Evolutionary conservation across 1,284 basidiomycete species (phyloP), one percentile per base, ranked within the genome.

Genomic region (Melanopsichium pennsylvanicum): DNA sequence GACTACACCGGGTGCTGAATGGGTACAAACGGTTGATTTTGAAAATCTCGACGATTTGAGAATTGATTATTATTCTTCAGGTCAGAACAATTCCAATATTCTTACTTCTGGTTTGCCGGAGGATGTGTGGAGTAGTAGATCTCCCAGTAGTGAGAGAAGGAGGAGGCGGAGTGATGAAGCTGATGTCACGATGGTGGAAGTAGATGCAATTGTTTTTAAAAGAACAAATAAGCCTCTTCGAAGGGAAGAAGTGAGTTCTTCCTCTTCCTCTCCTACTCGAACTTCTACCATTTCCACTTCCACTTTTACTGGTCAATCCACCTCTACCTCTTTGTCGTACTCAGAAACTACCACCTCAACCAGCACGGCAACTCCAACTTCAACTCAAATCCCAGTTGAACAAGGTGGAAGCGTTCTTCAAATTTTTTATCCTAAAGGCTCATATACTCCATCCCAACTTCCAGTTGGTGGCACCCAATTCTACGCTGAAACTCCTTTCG

Each of bases 1-100:
- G n/a, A 48, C 57, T 3, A 46, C 31, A 9, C 6, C 46, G 89
- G 41, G 88, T 85, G n/a, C 84, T 80, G 11, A 84, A 83, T 48
- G 57, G 49, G 10, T 9, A 31, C 49, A 52, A 19, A 12, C 15
- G 6, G 3, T 2, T 10, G 25, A 32, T 2, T 64, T 58, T 21
- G 33, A 3, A 4, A 21, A 44, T 23, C 22, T 64, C 10, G 12
- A 40, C 40, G 50, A 58, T 12, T 48, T 64, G 4, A 21, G 45
- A 7, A 58, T 64, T 38, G 23, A 37, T 11, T 45, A 58, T 19
- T 52, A 54, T 32, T 48, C 43, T 2, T 31, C 21, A 1, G 61
- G 55, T 1, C 34, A 50, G n/a, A 42, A 29, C 4, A 64, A 64
- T 11, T n/a, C 12, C 1, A n/a, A 22, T 12, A 23, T 62, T 8